These are phyloP conservation scores for Quercus gilva DNA, from an alignment of 306 rosid genomes.

Conservation along the genomic window DNA sequence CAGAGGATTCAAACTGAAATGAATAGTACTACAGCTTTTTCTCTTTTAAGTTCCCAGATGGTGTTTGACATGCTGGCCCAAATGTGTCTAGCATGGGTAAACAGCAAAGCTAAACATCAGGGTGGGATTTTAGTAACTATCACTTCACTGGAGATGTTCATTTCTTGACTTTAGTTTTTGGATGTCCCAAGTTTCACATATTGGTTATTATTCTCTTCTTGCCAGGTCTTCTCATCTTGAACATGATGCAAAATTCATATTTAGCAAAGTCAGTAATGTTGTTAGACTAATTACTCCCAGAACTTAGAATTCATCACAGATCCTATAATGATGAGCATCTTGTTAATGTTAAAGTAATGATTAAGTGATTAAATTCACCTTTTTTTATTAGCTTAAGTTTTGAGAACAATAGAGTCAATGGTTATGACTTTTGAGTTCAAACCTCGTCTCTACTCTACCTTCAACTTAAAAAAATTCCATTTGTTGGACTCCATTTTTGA, in stretches of 20 bases:
- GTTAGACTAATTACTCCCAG: not conserved
- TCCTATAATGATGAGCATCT: not conserved
- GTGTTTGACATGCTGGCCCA: not conserved
- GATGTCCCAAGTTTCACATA: not conserved
- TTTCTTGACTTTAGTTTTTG: not conserved
- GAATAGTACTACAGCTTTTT: not conserved
- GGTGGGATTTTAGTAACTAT: not conserved
- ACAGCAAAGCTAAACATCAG: not conserved
- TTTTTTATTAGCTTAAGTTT: no score
- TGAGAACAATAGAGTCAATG: no score
- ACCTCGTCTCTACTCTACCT: no score
- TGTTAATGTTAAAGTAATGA: no score
- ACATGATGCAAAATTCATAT: not conserved
- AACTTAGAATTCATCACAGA: not conserved
- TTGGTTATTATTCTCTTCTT: not conserved
- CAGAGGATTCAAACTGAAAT: not conserved
- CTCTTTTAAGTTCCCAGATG: not conserved
- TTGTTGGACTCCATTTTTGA: no score
- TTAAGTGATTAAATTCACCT: no score
- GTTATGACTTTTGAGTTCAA: no score
- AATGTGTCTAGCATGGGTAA: not conserved
- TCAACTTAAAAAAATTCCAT: no score
- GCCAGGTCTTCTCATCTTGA: not conserved
- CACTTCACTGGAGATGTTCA: not conserved
- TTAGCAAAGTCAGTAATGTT: not conserved